Conservation (phyloP, 2,329 filamentous ascomycete genomes). For the Stagonosporopsis chrysanthemi region DNA sequence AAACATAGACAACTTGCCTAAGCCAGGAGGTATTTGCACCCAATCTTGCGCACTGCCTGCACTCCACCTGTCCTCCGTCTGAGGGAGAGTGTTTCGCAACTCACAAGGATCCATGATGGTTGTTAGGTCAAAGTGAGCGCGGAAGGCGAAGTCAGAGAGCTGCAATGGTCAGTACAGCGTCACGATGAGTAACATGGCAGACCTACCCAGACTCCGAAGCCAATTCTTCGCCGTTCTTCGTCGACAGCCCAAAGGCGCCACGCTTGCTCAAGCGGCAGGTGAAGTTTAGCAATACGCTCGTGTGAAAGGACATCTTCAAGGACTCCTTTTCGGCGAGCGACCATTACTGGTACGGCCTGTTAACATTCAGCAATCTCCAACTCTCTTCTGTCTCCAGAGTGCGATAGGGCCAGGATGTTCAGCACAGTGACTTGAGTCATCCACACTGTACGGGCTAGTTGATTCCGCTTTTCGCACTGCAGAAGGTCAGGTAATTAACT, state of each 20-base stretch:
- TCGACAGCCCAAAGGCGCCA: constrained; percentile 7
- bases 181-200: background rate
- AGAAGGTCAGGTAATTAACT: background rate
- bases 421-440: constrained; percentile 9
- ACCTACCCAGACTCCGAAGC: constrained; percentile 7
- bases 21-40: background rate
- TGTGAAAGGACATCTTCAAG: constrained; percentile 2
- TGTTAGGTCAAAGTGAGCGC: background rate
- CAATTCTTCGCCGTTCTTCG: constrained; percentile 3
- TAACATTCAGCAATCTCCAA: constrained; percentile 1
- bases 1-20: background rate
- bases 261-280: background rate
- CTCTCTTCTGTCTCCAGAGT: constrained; percentile 6
- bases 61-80: background rate
- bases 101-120: background rate
- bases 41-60: constrained; percentile 4
- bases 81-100: constrained; percentile 3
- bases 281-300: constrained; percentile 1
- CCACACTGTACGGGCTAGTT: constrained; percentile 3
- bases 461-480: constrained; percentile 4
- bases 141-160: background rate
- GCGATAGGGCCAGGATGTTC: constrained; percentile 3
- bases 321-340: constrained; percentile 2
- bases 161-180: background rate
- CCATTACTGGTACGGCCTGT: background rate